These are phyloP conservation scores for Debaryomyces udenii DNA, from an alignment of 1,139 yeast species.

Conservation along the genomic window DNA sequence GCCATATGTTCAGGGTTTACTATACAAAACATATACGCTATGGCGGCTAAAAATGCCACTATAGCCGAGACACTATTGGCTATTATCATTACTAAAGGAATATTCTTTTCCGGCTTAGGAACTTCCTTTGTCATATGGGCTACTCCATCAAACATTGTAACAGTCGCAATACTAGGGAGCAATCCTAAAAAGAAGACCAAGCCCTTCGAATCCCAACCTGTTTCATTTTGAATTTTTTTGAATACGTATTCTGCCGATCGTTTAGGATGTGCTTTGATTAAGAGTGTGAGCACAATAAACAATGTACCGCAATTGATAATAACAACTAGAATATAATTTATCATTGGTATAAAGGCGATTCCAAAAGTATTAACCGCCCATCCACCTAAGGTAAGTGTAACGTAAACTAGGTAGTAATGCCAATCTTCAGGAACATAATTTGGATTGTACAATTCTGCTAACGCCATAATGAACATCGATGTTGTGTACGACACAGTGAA, in stretches of 20 bases:
- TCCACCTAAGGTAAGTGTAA: slow-evolving; percentile 20
- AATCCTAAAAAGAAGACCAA: slow-evolving; percentile 32
- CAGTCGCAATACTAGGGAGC: slow-evolving; percentile 31
- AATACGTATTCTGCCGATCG: slow-evolving; percentile 28
- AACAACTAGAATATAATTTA: slow-evolving; percentile 23
- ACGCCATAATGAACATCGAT: slow-evolving; percentile 45
- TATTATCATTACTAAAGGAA: slow-evolving; percentile 32
- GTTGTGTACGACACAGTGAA: slow-evolving; percentile 36
- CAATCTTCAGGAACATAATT: slow-evolving; percentile 25
- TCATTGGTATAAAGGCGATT: slow-evolving; percentile 21
- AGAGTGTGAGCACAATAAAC: slow-evolving; percentile 27
- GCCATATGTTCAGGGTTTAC: slow-evolving; percentile 21
- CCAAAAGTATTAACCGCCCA: slow-evolving; percentile 25
- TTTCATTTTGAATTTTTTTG: slow-evolving; percentile 25
- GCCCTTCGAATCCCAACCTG: slow-evolving; percentile 34
- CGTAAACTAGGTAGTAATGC: slow-evolving; percentile 28
- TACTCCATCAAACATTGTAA: slow-evolving; percentile 32
- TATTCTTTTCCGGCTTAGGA: slow-evolving; percentile 28
- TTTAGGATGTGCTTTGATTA: slow-evolving; percentile 27
- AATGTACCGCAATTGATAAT: slow-evolving; percentile 29
- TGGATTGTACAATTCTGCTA: slow-evolving; percentile 37
- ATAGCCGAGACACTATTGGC: slow-evolving; percentile 27
- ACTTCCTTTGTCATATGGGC: slow-evolving; percentile 37
- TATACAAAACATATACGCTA: slow-evolving; percentile 32
- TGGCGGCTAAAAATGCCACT: slow-evolving; percentile 25